These are phyloP conservation scores for Wickerhamiella brachini DNA, from an alignment of 805 yeast species.

Conservation along the genomic window DNA sequence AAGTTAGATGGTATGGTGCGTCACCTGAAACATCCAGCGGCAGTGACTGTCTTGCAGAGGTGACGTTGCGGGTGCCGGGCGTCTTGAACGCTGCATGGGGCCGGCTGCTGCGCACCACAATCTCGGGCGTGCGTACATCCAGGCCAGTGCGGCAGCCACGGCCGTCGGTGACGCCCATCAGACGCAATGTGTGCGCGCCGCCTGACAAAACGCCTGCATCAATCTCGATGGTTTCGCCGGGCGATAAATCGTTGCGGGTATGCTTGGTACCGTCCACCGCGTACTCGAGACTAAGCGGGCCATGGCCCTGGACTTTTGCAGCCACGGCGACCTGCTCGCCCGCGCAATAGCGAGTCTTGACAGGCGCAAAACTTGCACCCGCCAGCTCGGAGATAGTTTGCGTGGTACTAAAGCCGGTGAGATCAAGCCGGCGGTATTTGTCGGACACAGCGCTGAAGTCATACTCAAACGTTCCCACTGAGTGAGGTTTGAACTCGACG, in stretches of 20 bases:
- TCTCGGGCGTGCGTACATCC: constrained; percentile 42
- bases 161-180: constrained; percentile 59
- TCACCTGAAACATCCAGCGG: constrained; percentile 44
- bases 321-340: constrained; percentile 37
- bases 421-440: constrained; percentile 27
- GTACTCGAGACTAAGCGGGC: constrained; percentile 63
- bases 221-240: neutral
- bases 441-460: constrained; percentile 51
- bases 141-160: constrained; percentile 66
- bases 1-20: constrained; percentile 33
- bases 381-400: constrained; percentile 28
- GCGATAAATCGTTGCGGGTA: constrained; percentile 1
- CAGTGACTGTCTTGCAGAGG: constrained; percentile 36
- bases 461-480: constrained; percentile 71
- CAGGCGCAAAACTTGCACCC: constrained; percentile 25
- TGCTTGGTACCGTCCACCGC: constrained; percentile 29
- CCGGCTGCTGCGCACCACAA: constrained; percentile 56
- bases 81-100: constrained; percentile 43
- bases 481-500: constrained; percentile 59
- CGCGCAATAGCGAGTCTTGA: constrained; percentile 30
- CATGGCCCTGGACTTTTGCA: constrained; percentile 57
- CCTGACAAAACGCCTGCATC: constrained; percentile 28
- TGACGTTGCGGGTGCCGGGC: constrained; percentile 23
- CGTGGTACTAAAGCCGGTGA: constrained; percentile 17
- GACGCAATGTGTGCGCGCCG: constrained; percentile 54